Base-by-base conservation (phyloP, 164 flowering plant genomes). In the Dillenia turbinata region DNA sequence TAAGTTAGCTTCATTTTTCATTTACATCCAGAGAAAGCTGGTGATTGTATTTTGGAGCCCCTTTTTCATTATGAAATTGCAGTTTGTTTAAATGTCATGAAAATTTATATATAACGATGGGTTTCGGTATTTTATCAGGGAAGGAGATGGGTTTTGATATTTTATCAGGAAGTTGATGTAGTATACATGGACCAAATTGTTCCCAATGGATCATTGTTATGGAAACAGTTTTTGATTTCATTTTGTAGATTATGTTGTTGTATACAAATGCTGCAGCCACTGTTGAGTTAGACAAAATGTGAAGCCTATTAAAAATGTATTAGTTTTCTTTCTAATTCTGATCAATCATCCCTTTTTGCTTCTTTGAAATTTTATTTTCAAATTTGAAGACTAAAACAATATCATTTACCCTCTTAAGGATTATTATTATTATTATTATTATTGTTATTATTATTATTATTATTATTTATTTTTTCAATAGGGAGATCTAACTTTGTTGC, bases 161-260 rank as follows among this genome's bases (percentile, higher is more conserved):
- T n/a, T n/a, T n/a, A n/a, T n/a, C n/a, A n/a, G n/a, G n/a, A 12
- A 88, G 75, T 56, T 78, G 79, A 1, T 95, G 99, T 63, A 96
- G 99, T 46, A 92, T 95, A 22, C 92, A 84, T 73, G 97, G 96
- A 54, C 69, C 89, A 48, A 95, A 95, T 69, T 85, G 87, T n/a
- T n/a, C n/a, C n/a, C n/a, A n/a, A n/a, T n/a, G 68, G 89, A 97
- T 92, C 12, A 88, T 81, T 22, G 45, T 92, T 10, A 89, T 90
- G 99, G 88, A 89, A 96, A 96, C 90, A 79, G 3, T 3, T 7
- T 60, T n/a, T 6, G 17, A 26, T 64, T 22, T 40, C 11, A 50
- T 47, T 13, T 5, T 26, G 54, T 26, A 19, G 46, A 14, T 5
- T 12, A 49, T 51, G 12, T 2, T 3, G 1, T 44, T 3, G n/a